A percentile compares a stretch with the other conserved stretches of the same genome.
phyloP scores from a whole-genome alignment of 2,329 filamentous ascomycete species.

The Magnaporthiopsis poae region DNA sequence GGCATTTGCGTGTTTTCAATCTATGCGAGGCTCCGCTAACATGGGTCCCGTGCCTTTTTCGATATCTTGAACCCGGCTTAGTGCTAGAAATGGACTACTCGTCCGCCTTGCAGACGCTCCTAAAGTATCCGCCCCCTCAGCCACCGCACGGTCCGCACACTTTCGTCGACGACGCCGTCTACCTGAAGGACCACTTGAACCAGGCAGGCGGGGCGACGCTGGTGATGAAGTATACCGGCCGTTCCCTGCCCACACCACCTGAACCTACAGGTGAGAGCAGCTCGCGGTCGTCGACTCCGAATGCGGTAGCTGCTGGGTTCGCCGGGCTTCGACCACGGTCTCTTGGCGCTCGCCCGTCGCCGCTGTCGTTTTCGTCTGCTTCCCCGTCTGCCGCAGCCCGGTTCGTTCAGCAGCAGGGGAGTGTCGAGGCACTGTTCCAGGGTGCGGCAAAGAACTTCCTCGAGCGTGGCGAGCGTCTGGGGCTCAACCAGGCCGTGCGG shows the following conservation, averaged over 20 bases:
- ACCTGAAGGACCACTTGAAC: conserved; percentile 56
- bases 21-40: background rate
- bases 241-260: conserved; percentile 27
- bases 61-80: conserved; percentile 21
- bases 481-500: conserved; percentile 71
- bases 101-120: conserved; percentile 65
- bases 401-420: conserved; percentile 43
- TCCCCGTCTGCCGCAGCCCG: conserved; percentile 30
- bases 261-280: conserved; percentile 11
- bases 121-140: conserved; percentile 68
- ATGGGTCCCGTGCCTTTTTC: too few relatives aligned
- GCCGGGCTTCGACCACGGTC: conserved; percentile 33
- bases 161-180: conserved; percentile 78
- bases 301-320: conserved; percentile 14
- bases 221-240: conserved; percentile 62
- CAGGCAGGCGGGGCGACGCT: conserved; percentile 52
- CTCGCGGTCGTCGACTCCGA: conserved; percentile 16
- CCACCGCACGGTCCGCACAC: conserved; percentile 58
- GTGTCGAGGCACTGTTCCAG: conserved; percentile 63
- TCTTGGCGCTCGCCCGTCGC: conserved; percentile 22
- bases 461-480: conserved; percentile 63
- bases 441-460: conserved; percentile 67
- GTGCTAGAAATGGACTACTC: conserved; percentile 85
- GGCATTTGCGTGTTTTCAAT: background rate
- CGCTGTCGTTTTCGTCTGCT: background rate